Evolutionary conservation across 768 basidiomycete genomes (phyloP).

Genomic region (Trametes cinnabarina): DNA sequence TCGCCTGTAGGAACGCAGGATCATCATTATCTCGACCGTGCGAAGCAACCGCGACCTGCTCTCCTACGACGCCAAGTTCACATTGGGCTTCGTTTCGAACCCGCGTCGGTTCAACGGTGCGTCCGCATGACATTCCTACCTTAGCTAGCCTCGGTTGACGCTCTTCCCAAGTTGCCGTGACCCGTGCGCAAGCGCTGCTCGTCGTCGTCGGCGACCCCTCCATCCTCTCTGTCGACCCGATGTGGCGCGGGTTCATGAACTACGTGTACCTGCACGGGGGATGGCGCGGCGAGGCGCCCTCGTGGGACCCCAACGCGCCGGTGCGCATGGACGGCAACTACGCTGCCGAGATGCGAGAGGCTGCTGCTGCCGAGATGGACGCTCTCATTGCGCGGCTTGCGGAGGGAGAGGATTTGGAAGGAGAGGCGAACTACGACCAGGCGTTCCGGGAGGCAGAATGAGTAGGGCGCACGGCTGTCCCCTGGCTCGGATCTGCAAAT

Average conservation of each 20-base stretch:
- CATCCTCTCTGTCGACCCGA: constrained; percentile 54
- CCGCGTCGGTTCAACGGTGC: constrained; percentile 46
- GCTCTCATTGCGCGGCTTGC: constrained; percentile 31
- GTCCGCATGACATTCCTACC: no score
- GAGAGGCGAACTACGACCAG: constrained; percentile 16
- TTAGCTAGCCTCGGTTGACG: neutral
- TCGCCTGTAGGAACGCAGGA: constrained; percentile 32
- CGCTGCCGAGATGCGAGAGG: constrained; percentile 28
- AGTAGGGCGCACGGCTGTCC: no score
- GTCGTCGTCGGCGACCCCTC: constrained; percentile 61
- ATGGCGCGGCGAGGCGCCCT: constrained; percentile 45
- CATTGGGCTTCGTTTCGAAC: constrained; percentile 36
- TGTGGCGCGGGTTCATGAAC: constrained; percentile 63
- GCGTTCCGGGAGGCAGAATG: constrained; percentile 11
- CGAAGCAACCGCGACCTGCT: constrained; percentile 32
- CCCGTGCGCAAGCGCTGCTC: constrained; percentile 61
- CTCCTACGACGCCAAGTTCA: constrained; percentile 25
- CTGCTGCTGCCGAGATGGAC: constrained; percentile 35
- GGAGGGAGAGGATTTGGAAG: constrained; percentile 16
- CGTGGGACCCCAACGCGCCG: constrained; percentile 34
- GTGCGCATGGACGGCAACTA: constrained; percentile 42
- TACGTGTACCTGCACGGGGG: constrained; percentile 50
- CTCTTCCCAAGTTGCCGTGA: constrained; percentile 52
- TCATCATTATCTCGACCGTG: constrained; percentile 40
- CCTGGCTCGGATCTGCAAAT: no score